These are phyloP conservation scores for Penicillium sp. DNA, from an alignment of 2,329 filamentous ascomycete genomes.

Conservation along the genomic window DNA sequence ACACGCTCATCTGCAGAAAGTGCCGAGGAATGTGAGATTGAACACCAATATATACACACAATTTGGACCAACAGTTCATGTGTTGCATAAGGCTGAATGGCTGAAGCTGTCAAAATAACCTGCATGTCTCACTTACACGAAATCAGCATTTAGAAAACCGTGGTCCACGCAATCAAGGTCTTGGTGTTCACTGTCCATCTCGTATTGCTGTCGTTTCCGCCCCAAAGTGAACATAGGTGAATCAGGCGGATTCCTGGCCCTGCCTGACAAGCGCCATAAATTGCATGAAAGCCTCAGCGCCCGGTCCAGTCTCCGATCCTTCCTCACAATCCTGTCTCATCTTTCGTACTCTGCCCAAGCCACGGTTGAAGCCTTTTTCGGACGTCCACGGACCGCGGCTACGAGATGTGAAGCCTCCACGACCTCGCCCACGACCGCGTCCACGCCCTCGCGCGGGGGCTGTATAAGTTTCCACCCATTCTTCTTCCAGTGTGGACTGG, in stretches of 20 bases:
- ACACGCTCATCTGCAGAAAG: too few relatives aligned
- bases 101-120: neutral
- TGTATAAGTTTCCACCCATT: slow-evolving; percentile 39
- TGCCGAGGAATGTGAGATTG: neutral
- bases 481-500: slow-evolving; percentile 39
- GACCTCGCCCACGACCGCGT: slow-evolving; percentile 29
- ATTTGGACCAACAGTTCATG: neutral
- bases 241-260: slow-evolving; percentile 10
- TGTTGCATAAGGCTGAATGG: neutral
- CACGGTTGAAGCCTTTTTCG: slow-evolving; percentile 46
- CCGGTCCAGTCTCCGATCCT: slow-evolving; percentile 31
- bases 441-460: slow-evolving; percentile 25
- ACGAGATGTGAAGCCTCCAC: slow-evolving; percentile 26
- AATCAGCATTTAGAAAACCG: neutral
- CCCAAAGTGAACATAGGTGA: neutral
- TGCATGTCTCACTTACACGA: slow-evolving; percentile 8
- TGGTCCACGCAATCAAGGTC: neutral
- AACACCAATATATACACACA: neutral
- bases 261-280: slow-evolving; percentile 37
- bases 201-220: neutral
- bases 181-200: neutral
- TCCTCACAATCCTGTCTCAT: slow-evolving; percentile 39
- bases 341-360: slow-evolving; percentile 40
- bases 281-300: slow-evolving; percentile 39
- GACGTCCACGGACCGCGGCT: slow-evolving; percentile 41